Conservation (phyloP, 805 yeast species). For the Candida lessepsii region DNA sequence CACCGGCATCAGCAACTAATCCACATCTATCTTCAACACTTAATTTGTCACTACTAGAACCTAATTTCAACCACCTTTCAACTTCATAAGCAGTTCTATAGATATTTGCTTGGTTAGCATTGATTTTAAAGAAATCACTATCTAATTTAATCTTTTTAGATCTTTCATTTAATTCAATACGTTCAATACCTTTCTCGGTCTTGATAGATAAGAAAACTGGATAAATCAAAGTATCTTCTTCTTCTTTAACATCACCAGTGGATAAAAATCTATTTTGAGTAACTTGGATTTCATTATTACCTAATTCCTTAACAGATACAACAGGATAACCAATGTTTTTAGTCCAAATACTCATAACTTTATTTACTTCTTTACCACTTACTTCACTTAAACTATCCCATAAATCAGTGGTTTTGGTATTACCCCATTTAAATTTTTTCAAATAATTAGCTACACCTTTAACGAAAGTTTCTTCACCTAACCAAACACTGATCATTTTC, state of each 20-base stretch:
- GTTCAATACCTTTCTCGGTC: constrained; percentile 55
- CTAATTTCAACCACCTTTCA: constrained; percentile 68
- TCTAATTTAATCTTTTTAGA: constrained; percentile 35
- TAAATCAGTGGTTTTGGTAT: constrained; percentile 72
- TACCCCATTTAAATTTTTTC: constrained; percentile 73
- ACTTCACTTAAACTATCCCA: constrained; percentile 73
- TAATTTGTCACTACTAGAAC: constrained; percentile 58
- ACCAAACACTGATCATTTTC: constrained; percentile 77
- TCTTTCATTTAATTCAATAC: constrained; percentile 50
- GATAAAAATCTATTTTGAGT: constrained; percentile 73
- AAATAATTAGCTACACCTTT: constrained; percentile 78
- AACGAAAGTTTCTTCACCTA: constrained; percentile 74
- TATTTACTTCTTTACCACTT: constrained; percentile 68
- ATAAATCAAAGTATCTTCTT: constrained; percentile 66
- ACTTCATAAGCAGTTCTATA: constrained; percentile 67
- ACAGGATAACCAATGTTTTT: constrained; percentile 78
- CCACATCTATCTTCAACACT: constrained; percentile 79
- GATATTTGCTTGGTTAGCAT: constrained; percentile 72
- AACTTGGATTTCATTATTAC: constrained; percentile 48
- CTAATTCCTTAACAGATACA: constrained; percentile 58
- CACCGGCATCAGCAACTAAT: constrained; percentile 74
- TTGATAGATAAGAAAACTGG: constrained; percentile 70
- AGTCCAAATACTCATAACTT: constrained; percentile 80
- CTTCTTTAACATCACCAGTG: constrained; percentile 74
- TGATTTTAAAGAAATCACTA: constrained; percentile 63